Conservation (phyloP, 1,139 yeast species). For the Debaryomyces robertsiae region DNA sequence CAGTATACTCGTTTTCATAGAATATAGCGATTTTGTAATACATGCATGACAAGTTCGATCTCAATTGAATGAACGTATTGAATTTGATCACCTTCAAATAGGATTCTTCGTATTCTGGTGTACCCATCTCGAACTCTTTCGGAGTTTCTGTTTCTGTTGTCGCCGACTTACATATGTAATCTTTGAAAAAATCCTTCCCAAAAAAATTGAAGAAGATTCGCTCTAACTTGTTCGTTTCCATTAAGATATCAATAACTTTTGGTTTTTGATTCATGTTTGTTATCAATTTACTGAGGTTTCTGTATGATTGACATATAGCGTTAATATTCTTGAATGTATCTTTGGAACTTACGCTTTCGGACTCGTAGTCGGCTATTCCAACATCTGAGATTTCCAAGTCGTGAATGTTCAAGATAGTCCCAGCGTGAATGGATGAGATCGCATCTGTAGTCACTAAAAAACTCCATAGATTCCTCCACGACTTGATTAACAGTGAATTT, state of each 20-base stretch:
- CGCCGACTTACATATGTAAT: conserved; percentile 38
- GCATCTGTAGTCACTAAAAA: conserved; percentile 37
- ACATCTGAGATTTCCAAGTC: conserved; percentile 38
- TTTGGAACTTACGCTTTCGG: conserved; percentile 22
- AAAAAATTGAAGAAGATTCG: conserved; percentile 39
- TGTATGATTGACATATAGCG: conserved; percentile 30
- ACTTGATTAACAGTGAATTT: conserved; percentile 27
- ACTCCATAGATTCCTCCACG: conserved; percentile 46
- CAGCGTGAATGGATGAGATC: conserved; percentile 35
- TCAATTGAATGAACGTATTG: conserved; percentile 38
- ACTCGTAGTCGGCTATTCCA: conserved; percentile 25
- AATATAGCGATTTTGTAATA: conserved; percentile 47
- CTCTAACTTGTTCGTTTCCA: conserved; percentile 43
- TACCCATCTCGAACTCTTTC: conserved; percentile 9
- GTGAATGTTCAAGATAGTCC: conserved; percentile 33
- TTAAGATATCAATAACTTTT: conserved; percentile 38
- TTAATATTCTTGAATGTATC: conserved; percentile 19
- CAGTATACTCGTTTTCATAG: conserved; percentile 39
- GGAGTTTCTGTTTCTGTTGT: conserved; percentile 16
- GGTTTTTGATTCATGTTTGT: conserved; percentile 36
- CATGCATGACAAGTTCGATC: conserved; percentile 47
- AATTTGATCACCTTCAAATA: conserved; percentile 39
- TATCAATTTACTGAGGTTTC: conserved; percentile 33
- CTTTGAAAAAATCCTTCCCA: conserved; percentile 49
- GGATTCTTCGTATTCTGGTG: conserved; percentile 24